Evolutionary conservation across 495 filamentous ascomycete species (phyloP).

Genomic region (Trypethelium eluteriae): DNA sequence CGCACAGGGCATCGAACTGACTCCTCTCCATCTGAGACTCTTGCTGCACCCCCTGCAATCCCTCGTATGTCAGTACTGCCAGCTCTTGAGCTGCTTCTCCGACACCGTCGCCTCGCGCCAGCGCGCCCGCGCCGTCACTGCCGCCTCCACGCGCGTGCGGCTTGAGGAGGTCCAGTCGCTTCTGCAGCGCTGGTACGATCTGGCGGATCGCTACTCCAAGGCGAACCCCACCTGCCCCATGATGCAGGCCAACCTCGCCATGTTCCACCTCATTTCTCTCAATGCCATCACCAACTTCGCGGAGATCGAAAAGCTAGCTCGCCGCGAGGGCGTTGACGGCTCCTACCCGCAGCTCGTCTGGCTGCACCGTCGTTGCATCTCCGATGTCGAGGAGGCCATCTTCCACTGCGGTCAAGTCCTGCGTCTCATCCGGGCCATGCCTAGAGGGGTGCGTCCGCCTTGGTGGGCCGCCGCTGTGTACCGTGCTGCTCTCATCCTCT

Average conservation of each 20-base stretch:
- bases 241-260: constrained; percentile 50
- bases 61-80: constrained; percentile 36
- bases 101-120: constrained; percentile 32
- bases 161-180: constrained; percentile 50
- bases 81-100: constrained; percentile 38
- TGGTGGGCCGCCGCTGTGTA: constrained; percentile 40
- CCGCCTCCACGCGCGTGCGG: constrained; percentile 43
- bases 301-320: constrained; percentile 51
- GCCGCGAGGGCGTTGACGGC: constrained; percentile 45
- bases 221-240: constrained; percentile 33
- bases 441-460: constrained; percentile 34
- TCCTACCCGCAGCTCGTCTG: constrained; percentile 42
- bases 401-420: constrained; percentile 56
- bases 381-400: constrained; percentile 47
- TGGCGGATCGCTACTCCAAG: constrained; percentile 39
- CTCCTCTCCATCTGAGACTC: constrained; percentile 36
- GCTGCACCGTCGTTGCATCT: constrained; percentile 47
- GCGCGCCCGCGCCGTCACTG: constrained; percentile 37
- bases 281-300: constrained; percentile 52
- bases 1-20: constrained; percentile 35
- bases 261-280: constrained; percentile 57
- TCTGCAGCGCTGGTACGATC: constrained; percentile 51
- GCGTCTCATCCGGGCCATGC: constrained; percentile 42
- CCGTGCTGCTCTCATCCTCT: constrained; percentile 35
- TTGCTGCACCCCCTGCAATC: constrained; percentile 37